phyloP scores from a whole-genome alignment of 805 yeast genomes.

The Hanseniaspora pseudoguilliermondii region DNA sequence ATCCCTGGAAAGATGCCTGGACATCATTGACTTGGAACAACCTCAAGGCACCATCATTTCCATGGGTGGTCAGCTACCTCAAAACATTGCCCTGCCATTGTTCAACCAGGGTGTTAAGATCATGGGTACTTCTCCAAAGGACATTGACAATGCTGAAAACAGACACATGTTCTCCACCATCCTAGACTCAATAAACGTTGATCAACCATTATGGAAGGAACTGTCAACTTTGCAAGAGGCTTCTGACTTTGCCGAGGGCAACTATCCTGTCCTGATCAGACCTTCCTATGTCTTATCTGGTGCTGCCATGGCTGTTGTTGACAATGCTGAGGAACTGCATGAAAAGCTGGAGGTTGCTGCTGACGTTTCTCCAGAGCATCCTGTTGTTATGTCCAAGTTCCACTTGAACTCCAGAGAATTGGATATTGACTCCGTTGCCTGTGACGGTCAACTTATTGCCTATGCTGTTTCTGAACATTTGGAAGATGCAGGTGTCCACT shows the following conservation, averaged over 20 bases:
- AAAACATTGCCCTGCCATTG: slow-evolving; percentile 85
- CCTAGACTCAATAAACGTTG: slow-evolving; percentile 92
- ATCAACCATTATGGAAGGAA: slow-evolving; percentile 99
- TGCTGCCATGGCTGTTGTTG: slow-evolving; percentile 97
- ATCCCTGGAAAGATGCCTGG: slow-evolving; percentile 85
- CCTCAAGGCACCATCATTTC: slow-evolving; percentile 87
- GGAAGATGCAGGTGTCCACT: slow-evolving; percentile 98
- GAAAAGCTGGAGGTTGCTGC: slow-evolving; percentile 86
- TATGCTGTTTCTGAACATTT: slow-evolving; percentile 98
- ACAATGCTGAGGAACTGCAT: slow-evolving; percentile 76
- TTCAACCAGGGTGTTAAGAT: slow-evolving; percentile 92
- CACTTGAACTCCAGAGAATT: slow-evolving; percentile 95
- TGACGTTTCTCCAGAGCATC: slow-evolving; percentile 94
- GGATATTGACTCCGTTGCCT: slow-evolving; percentile 97
- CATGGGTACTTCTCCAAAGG: slow-evolving; percentile 93
- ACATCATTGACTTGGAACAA: slow-evolving; percentile 83
- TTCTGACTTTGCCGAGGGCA: slow-evolving; percentile 66
- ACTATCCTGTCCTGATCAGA: slow-evolving; percentile 91
- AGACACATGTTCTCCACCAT: slow-evolving; percentile 95
- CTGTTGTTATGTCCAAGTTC: slow-evolving; percentile 93
- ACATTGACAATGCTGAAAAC: slow-evolving; percentile 97
- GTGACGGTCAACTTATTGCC: slow-evolving; percentile 85
- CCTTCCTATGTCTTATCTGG: slow-evolving; percentile 96
- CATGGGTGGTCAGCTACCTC: slow-evolving; percentile 98
- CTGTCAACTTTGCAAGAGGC: slow-evolving; percentile 88